phyloP scores from a whole-genome alignment of 2,329 filamentous ascomycete species.

The Paracorniculantispora psalliotae region DNA sequence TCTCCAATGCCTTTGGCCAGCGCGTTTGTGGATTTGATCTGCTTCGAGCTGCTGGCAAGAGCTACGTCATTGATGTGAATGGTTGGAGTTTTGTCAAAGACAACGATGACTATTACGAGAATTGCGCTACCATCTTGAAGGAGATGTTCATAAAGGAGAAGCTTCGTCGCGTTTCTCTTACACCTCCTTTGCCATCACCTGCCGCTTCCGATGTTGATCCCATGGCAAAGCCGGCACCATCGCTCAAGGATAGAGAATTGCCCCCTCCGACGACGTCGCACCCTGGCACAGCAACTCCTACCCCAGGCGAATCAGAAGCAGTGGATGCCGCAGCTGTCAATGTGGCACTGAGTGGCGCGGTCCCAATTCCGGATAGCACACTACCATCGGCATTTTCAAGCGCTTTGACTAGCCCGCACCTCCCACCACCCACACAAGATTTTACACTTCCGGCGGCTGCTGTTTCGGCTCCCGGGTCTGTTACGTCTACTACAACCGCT shows the following conservation, averaged over 20 bases:
- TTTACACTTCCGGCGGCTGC: slow-evolving; percentile 21
- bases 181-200: slow-evolving; percentile 48
- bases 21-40: slow-evolving; percentile 95
- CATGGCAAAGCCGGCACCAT: slow-evolving; percentile 25
- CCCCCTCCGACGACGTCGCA: slow-evolving; percentile 16
- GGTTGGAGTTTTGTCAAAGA: slow-evolving; percentile 99
- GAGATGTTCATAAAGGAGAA: slow-evolving; percentile 85
- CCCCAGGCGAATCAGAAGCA: slow-evolving; percentile 26
- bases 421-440: slow-evolving; percentile 30
- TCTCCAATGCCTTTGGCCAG: slow-evolving; percentile 88
- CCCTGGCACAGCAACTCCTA: not conserved
- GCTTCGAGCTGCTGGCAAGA: slow-evolving; percentile 79
- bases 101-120: slow-evolving; percentile 97
- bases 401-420: slow-evolving; percentile 30
- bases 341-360: slow-evolving; percentile 23
- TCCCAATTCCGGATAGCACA: slow-evolving; percentile 28
- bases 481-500: slow-evolving; percentile 27
- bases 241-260: slow-evolving; percentile 37
- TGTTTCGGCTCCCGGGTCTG: slow-evolving; percentile 33
- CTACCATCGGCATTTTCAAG: slow-evolving; percentile 31
- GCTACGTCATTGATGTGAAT: slow-evolving; percentile 98
- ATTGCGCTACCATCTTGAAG: slow-evolving; percentile 77
- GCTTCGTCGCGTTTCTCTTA: slow-evolving; percentile 56
- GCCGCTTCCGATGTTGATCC: slow-evolving; percentile 40
- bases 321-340: slow-evolving; percentile 3